Base-by-base conservation (phyloP, 768 basidiomycete genomes). In the Psilocybe azurescens region DNA sequence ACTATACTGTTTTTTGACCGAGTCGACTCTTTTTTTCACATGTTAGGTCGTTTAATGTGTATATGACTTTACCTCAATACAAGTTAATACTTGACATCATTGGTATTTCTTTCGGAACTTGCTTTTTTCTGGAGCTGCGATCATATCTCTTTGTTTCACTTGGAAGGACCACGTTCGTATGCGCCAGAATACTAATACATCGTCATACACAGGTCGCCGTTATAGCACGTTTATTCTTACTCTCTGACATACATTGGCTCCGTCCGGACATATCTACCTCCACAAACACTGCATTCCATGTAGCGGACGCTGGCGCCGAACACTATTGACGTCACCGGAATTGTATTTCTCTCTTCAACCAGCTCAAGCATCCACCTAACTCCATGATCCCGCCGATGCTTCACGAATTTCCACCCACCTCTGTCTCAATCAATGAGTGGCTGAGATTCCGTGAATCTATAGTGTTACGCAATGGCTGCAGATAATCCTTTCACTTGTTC, bases 31-130 rank as follows among this genome's bases (percentile, higher is more conserved):
- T 51, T 24, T 24, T 41, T 54, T 49, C 32, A 33, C 51, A 49
- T 41, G 41, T 36, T 56, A 70, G 70, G 67, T 69, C 54, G 67
- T 70, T 52, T 70, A 67, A 66, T 58, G 18, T 50, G 29, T 52
- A 39, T 16, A 24, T 46, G 16, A 4, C 10, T 58, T 24, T 49
- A 24, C 33, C 29, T 44, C 32, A 58, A 63, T 53, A 16, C 20
- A 58, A 53, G 36, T 30, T 46, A 20, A 9, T 46, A 36, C 51
- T 50, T 53, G 55, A 48, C 32, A 18, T 32, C n/a, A 53, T 24
- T 16, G 38, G 10, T n/a, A 4, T 38, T 30, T 28, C 33, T 16
- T 36, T 50, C 52, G 51, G 53, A 38, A 54, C 32, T 53, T 38
- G 3, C 39, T 38, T 38, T 50, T 39, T 28, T 24, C 5, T 44